These are phyloP conservation scores for Cetradonia linearis DNA, from an alignment of 495 filamentous ascomycete genomes.

Conservation along the genomic window DNA sequence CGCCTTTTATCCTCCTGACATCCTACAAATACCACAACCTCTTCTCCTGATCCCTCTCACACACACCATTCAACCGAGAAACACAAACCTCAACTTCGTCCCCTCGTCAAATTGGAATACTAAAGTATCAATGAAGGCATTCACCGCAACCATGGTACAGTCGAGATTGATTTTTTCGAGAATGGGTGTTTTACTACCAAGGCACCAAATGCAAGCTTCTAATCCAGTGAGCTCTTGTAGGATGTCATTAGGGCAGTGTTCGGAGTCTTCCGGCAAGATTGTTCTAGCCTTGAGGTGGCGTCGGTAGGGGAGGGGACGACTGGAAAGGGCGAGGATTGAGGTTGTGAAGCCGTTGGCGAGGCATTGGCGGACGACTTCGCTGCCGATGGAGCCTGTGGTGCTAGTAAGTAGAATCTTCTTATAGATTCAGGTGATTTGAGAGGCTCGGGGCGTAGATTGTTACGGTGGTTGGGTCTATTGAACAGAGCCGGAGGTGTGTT, in stretches of 20 bases:
- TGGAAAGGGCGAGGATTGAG: slow-evolving; percentile 40
- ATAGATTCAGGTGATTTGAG: too few species aligned
- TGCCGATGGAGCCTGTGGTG: slow-evolving; percentile 42
- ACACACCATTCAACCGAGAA: neutral
- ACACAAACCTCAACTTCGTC: neutral
- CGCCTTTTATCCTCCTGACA: neutral
- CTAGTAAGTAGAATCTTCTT: slow-evolving; percentile 46
- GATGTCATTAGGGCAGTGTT: slow-evolving; percentile 31
- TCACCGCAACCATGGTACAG: slow-evolving; percentile 35
- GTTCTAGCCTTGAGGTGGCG: slow-evolving; percentile 28
- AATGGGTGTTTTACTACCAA: slow-evolving; percentile 22
- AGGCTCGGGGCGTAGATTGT: neutral
- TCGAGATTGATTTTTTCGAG: slow-evolving; percentile 38
- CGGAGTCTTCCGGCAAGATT: slow-evolving; percentile 18
- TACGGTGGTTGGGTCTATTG: too few species aligned
- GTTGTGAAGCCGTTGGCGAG: slow-evolving; percentile 37
- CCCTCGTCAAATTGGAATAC: neutral
- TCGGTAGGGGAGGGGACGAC: slow-evolving; percentile 31
- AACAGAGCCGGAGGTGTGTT: too few species aligned
- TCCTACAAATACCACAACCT: neutral
- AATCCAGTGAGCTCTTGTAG: slow-evolving; percentile 37
- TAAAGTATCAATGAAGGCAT: slow-evolving; percentile 27
- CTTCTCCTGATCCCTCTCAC: neutral
- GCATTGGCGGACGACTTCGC: slow-evolving; percentile 38
- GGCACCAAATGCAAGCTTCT: slow-evolving; percentile 44